Evolutionary conservation across 2,329 filamentous ascomycete species (phyloP), one percentile per base, ranked within the genome.

Genomic region (Colletotrichum sp.): DNA sequence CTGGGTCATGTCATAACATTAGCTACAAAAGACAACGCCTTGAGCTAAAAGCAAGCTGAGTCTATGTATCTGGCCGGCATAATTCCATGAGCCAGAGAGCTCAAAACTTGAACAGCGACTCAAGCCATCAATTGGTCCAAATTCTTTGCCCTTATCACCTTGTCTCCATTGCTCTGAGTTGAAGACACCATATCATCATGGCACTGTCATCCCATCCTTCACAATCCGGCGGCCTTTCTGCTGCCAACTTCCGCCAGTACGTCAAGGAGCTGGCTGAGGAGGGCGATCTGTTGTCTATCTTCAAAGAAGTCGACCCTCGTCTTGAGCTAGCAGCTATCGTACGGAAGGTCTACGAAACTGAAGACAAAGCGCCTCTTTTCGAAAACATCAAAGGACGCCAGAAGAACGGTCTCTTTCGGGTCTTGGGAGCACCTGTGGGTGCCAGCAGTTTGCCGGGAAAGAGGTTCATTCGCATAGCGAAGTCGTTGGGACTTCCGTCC

Each of bases 351-450:
- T 86, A 83, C 77, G 88, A 90, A 73, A 84, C 81, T 0, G 78
- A 87, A 58, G 85, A 83, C 73, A 88, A 87, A 70, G 88, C 88
- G 2, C 88, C 88, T 0, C 82, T 90, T 0, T 89, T 90, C 83
- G 87, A 89, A 80, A 90, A 89, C 32, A 71, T 90, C 68, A 88
- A 85, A 67, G 88, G 88, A 2, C 80, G 81, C 6, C 24, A 61
- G 16, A 78, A 86, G 38, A 79, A 88, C 56, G 88, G 88, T 8
- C 81, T 90, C 1, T 90, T 82, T 75, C 82, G 87, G 10, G 89
- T 89, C 24, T 82, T 90, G 4, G 88, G 87, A 24, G 85, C 84
- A 0, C 83, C 88, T 0, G 85, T 79, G 3, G 83, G 83, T 2
- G 58, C 58, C 15, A 61, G 58, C 28, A 61, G 18, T 12, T 28